Evolutionary conservation across 768 basidiomycete genomes (phyloP).

Genomic region (Lactifluus pinguis): DNA sequence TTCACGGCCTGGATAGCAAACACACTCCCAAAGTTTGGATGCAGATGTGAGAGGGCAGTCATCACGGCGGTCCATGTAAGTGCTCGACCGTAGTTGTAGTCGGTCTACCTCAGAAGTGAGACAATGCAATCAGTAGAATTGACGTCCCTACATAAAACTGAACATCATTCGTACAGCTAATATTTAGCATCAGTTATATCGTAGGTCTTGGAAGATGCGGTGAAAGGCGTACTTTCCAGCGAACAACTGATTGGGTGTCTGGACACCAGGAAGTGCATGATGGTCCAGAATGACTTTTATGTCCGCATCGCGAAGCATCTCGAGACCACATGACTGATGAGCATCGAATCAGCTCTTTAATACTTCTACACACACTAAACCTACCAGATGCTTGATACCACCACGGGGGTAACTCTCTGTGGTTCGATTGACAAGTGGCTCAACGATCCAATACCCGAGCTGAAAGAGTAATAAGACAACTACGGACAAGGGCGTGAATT

Average conservation of each 20-base stretch:
- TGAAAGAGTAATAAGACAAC: slow-evolving; percentile 21
- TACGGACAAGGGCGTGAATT: neutral
- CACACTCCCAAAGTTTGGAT: slow-evolving; percentile 54
- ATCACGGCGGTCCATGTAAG: slow-evolving; percentile 77
- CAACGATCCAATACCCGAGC: slow-evolving; percentile 81
- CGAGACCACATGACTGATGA: slow-evolving; percentile 50
- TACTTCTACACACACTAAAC: neutral
- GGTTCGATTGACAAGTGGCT: slow-evolving; percentile 52
- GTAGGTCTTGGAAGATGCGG: neutral
- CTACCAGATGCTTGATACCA: slow-evolving; percentile 55
- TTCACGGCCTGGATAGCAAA: slow-evolving; percentile 71
- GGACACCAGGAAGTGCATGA: slow-evolving; percentile 65
- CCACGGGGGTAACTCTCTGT: slow-evolving; percentile 62
- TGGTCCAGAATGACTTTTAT: slow-evolving; percentile 65
- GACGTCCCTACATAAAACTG: slow-evolving; percentile 57
- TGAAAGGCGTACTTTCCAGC: slow-evolving; percentile 46
- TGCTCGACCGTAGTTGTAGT: slow-evolving; percentile 65
- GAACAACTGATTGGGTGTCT: slow-evolving; percentile 51
- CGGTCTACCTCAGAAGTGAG: slow-evolving; percentile 36
- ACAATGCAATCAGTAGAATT: neutral
- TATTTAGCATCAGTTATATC: neutral
- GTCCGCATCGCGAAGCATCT: slow-evolving; percentile 49
- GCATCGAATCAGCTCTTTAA: neutral
- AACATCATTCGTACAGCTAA: slow-evolving; percentile 56
- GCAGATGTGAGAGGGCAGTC: slow-evolving; percentile 60